Percentiles rank a stretch among this genome's conserved stretches.
These are phyloP conservation scores for Komagataea norvegica DNA, from an alignment of 1,139 yeast species.

Conservation along the genomic window DNA sequence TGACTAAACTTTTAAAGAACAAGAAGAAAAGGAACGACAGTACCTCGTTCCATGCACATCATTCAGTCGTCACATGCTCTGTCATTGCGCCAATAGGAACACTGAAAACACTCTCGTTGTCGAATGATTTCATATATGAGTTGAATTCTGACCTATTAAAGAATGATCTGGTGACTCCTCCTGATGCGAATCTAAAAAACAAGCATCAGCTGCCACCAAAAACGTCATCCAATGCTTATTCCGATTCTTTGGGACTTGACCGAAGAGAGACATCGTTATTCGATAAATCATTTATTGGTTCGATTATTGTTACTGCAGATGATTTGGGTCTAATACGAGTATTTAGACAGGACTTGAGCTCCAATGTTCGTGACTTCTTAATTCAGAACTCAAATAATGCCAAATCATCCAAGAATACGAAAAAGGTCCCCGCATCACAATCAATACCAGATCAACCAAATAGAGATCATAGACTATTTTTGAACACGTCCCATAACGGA, in stretches of 20 bases:
- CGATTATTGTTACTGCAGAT: constrained; percentile 68
- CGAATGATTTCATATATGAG: constrained; percentile 78
- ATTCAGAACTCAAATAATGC: background rate
- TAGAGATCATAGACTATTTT: constrained; percentile 9
- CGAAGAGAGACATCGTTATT: constrained; percentile 14
- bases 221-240: too few species aligned
- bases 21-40: constrained; percentile 36
- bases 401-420: background rate
- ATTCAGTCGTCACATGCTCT: constrained; percentile 68
- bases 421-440: constrained; percentile 5
- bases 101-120: constrained; percentile 55
- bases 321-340: constrained; percentile 68
- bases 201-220: too few species aligned
- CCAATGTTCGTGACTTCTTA: constrained; percentile 29
- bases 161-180: constrained; percentile 1
- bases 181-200: too few species aligned
- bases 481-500: constrained; percentile 13
- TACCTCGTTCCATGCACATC: constrained; percentile 75
- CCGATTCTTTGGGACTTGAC: background rate
- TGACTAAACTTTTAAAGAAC: constrained; percentile 26
- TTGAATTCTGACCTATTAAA: constrained; percentile 36
- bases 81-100: constrained; percentile 76
- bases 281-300: constrained; percentile 29
- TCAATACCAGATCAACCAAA: background rate
- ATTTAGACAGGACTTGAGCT: constrained; percentile 74